These are phyloP conservation scores for Cokeromyces recurvatus DNA, from an alignment of 371 early-diverging fungal genomes.

Conservation along the genomic window DNA sequence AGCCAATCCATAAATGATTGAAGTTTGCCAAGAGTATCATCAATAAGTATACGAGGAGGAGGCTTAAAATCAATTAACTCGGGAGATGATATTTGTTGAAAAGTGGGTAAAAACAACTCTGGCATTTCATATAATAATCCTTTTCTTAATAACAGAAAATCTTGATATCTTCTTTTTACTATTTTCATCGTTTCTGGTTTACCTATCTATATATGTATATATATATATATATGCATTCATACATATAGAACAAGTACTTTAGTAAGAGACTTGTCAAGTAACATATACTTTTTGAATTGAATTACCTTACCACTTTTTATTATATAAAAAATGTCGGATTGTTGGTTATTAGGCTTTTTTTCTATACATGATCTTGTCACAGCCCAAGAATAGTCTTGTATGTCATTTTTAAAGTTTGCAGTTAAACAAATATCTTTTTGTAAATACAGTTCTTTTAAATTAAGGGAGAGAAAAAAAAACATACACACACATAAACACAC, in stretches of 20 bases:
- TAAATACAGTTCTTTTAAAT: no score
- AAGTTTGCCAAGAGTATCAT: constrained; percentile 26
- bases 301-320: constrained; percentile 42
- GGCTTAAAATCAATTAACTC: constrained; percentile 31
- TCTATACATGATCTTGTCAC: constrained; percentile 32
- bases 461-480: no score
- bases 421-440: no score
- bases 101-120: constrained; percentile 48
- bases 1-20: constrained; percentile 47
- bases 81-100: constrained; percentile 36
- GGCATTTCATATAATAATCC: constrained; percentile 42
- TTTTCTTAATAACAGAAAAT: constrained; percentile 41
- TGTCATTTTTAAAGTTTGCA: no score
- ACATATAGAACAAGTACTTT: not conserved
- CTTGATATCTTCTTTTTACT: constrained; percentile 39
- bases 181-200: constrained; percentile 27
- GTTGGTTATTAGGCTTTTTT: constrained; percentile 11
- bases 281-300: not conserved
- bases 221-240: no score
- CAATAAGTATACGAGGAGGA: constrained; percentile 33
- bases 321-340: constrained; percentile 26
- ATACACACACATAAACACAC: not conserved
- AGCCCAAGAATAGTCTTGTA: constrained; percentile 15
- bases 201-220: constrained; percentile 24
- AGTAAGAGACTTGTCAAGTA: no score